Base-by-base conservation (phyloP, 176 grass and related monocot genomes). In the Ananas comosus region DNA sequence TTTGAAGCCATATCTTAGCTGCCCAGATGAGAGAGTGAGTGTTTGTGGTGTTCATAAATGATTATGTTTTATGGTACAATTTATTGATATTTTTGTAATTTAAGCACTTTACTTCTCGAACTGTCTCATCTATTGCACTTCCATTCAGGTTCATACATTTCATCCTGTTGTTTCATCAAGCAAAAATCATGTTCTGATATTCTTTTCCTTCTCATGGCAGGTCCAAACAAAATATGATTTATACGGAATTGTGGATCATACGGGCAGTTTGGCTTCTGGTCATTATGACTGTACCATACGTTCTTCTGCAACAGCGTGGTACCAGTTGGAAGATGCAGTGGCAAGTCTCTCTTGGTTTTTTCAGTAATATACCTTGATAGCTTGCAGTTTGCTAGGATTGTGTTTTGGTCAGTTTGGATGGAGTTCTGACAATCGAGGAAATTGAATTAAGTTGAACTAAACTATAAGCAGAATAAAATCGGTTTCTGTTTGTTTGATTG, bases 231-330 rank as follows among this genome's bases (percentile, higher is more conserved):
- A 82, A 72, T 99, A 99, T 49, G 87, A 99, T 81, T 82, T 99
- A 54, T 99, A 93, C 69, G 89, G 84, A 5, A 71, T 99, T 75
- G 71, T 99, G 74, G 87, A 88, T 61, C 94, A 99, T 74, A 71
- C 65, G 72, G 94, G 94, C 47, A 59, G 56, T 64, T 69, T 78
- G 58, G 57, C 74, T 51, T 88, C 65, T 82, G 94, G 94, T 21
- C 94, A 99, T 80, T 99, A 99, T 69, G 85, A 81, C 11, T 93
- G 86, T 53, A 29, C 67, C 22, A 72, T 99, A 58, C 94, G 90
- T 78, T 88, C 94, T 79, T 93, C 94, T 59, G 79, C 80, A 25
- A 78, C 19, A 28, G 74, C 65, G 47, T 99, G 94, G 90, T 70
- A 93, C 78, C 69, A 65, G 50, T 82, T 99, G 76, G 82, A 99